Evolutionary conservation across 805 yeast genomes (phyloP), one percentile per base, ranked within the genome.

Genomic region (Metschnikowia peoriensis): DNA sequence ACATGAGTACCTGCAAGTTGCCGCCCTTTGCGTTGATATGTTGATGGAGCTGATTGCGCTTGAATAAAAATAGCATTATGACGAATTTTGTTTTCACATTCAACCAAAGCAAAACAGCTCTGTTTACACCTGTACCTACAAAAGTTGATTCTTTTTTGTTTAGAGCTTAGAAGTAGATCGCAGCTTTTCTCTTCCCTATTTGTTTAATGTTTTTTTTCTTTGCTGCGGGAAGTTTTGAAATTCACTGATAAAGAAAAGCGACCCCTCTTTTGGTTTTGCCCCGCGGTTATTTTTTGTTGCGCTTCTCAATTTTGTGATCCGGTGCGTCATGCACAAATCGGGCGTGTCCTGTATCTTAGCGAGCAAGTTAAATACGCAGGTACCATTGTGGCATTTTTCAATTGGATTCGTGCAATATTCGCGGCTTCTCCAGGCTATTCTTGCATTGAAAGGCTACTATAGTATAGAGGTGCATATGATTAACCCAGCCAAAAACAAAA

Each of bases 351-450:
- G 37, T 6, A 32, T 27, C 14, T 12, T 4, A 7, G 9, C 35
- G 14, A 27, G n/a, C 32, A 22, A 28, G 22, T 27, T 22, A 37
- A 12, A 16, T 46, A 46, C 53, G 53, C 53, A 50, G 53, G 53
- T 50, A 50, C 53, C 49, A 46, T 40, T 49, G 41, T 32, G 48
- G 48, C 44, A 29, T 17, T 28, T 38, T 7, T 7, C 7, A 11
- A 32, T n/a, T 28, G 32, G 27, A 22, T 37, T 32, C 35, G 14
- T 32, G 14, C 35, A 32, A 16, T 16, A 10, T n/a, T 41, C 16
- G 51, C 47, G 44, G 22, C 38, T 8, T 32, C 28, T 12, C 28
- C 41, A 22, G 52, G 52, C 38, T 41, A 41, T 35, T 40, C 45
- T 44, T 44, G 45, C 52, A 35, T 32, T 22, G 11, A n/a, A 44